phyloP scores from a whole-genome alignment of 345 rosid species.

The Boechera retrofracta region DNA sequence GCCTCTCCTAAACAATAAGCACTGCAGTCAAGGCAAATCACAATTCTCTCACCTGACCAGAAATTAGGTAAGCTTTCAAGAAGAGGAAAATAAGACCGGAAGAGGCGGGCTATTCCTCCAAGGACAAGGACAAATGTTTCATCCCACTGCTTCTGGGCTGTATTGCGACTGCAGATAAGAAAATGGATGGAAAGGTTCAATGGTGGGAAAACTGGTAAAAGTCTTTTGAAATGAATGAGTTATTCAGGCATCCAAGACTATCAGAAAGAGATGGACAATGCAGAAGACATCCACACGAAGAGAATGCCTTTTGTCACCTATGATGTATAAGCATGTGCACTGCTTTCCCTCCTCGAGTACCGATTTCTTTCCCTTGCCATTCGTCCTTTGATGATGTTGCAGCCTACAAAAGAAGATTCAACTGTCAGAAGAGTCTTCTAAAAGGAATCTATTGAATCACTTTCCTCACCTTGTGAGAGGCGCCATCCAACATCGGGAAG shows the following conservation, averaged over 20 bases:
- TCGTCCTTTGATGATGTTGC: slow-evolving; percentile 99
- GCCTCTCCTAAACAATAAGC: slow-evolving; percentile 11
- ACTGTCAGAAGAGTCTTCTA: slow-evolving; percentile 25
- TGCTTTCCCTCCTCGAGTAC: slow-evolving; percentile 94
- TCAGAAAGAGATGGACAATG: slow-evolving; percentile 15
- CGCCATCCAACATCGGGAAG: slow-evolving; percentile 86
- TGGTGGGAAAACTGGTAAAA: slow-evolving; percentile 17
- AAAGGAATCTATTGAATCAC: slow-evolving; percentile 22
- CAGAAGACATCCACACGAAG: slow-evolving; percentile 8
- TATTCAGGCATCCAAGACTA: slow-evolving; percentile 34
- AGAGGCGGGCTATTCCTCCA: slow-evolving; percentile 90
- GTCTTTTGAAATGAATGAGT: slow-evolving; percentile 4
- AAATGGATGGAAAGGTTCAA: slow-evolving; percentile 31
- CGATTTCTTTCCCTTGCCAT: slow-evolving; percentile 97
- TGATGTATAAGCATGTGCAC: slow-evolving; percentile 99
- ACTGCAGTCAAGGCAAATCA: slow-evolving; percentile 23
- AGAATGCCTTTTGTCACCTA: slow-evolving; percentile 54
- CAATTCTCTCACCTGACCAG: slow-evolving; percentile 72
- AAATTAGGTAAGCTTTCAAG: slow-evolving; percentile 76
- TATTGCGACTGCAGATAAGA: slow-evolving; percentile 79
- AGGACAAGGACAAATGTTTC: slow-evolving; percentile 95
- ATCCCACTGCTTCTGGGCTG: slow-evolving; percentile 99
- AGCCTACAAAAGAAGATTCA: slow-evolving; percentile 61
- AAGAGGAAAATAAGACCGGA: slow-evolving; percentile 92
- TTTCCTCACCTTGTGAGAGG: slow-evolving; percentile 85